Evolutionary conservation across 73 alveolate genomes (phyloP), one percentile per base, ranked within the genome.

Genomic region (Blepharisma japonicum): DNA sequence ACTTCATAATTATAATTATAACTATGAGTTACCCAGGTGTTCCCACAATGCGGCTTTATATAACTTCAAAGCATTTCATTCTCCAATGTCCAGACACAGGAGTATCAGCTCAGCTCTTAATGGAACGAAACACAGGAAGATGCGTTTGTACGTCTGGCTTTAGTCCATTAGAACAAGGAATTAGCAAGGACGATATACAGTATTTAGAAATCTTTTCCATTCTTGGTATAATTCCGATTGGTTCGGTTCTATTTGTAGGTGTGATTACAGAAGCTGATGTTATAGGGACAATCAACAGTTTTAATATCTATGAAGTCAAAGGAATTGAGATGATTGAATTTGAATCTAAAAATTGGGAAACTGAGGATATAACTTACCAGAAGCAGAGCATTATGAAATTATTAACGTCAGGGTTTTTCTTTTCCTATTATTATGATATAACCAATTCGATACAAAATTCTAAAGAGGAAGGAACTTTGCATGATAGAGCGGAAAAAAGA

Each of bases 391-490:
- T 71, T 27, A 45, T 14, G 77, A 6, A 23, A 6, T 48, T 77
- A 14, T 78, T 94, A 67, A 77, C 87, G 46, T 47, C 85, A 42
- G 99, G 99, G 14, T 92, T 92, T 82, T 92, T 87, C 86, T 92
- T 87, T 80, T 92, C 98, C 6, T 92, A 86, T 70, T 84, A 92
- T 66, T 83, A 84, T 53, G 99, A 95, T 83, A 83, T 95, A 56
- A 95, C 99, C 32, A 6, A 54, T n/a, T 23, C 82, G 7, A 6
- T 14, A 42, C 66, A 77, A 39, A 6, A 45, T 11, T 18, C 18
- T 11, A 46, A 0, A 70, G 50, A 14, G 46, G 39, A 55, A 9
- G 81, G 51, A 20, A 74, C 14, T 45, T 45, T 55, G 11, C 50
- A 56, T n/a, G 23, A 14, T 9, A 61, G 67, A 77, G 84, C 78